Evolutionary conservation across 106 monocot species (phyloP), one percentile per base, ranked within the genome.

Genomic region (Dioscorea alata): DNA sequence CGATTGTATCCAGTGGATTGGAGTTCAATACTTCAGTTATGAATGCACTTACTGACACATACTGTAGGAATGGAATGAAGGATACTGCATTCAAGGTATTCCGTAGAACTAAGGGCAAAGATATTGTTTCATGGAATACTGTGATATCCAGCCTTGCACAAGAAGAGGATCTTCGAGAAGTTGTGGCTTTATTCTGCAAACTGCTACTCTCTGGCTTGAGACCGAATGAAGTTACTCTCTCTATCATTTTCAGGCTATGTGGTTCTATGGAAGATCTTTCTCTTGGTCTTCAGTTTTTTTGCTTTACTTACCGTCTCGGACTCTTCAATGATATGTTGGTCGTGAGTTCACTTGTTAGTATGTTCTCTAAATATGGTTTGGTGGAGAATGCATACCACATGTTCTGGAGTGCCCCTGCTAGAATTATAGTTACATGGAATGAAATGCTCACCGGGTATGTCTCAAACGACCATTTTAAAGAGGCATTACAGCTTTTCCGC

Each of bases 41-140:
- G 76, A 82, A 82, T 49, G 63, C 73, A 24, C 81, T 82, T 23
- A 18, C 50, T 15, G 76, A 76, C 42, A 63, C 76, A 72, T 82
- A 76, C 58, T 82, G 64, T 14, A 73, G 34, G 59, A 34, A 31
- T 10, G 73, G 71, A 2, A 17, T 35, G 35, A 82, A 56, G 64
- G 69, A 82, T 33, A n/a, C 9, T 76, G 81, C 76, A 19, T 13
- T 69, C 22, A 49, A 28, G 19, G 68, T 76, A 23, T 77, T 82
- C 16, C 4, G 13, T 20, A 73, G 69, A 42, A 73, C 65, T 21
- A n/a, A 6, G 21, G 34, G 33, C 22, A 82, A 76, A 28, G 81
- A 82, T 69, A 48, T 35, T 32, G 64, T 76, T 28, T 82, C 81
- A 35, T 82, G 81, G 81, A 82, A 82, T 59, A 69, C 67, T 32